These are phyloP conservation scores for Penicillium paxilli DNA, from an alignment of 495 filamentous ascomycete genomes.

Conservation along the genomic window DNA sequence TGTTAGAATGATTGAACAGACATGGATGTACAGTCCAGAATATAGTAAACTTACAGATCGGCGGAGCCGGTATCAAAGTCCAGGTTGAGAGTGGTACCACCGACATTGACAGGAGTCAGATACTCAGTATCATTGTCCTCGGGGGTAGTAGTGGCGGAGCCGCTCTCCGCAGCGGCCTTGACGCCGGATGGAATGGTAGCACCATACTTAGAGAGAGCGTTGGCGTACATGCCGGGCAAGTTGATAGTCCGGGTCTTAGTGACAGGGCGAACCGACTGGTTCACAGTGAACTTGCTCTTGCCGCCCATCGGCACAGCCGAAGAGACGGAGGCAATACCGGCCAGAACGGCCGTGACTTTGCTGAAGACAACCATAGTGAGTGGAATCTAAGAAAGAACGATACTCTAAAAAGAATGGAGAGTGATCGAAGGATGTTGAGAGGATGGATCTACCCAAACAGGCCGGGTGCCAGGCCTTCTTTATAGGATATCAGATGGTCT, in stretches of 20 bases:
- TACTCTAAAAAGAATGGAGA: conserved; percentile 10
- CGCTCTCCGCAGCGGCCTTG: conserved; percentile 45
- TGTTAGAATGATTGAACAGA: conserved; percentile 1
- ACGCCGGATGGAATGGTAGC: conserved; percentile 41
- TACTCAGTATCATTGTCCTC: conserved; percentile 62
- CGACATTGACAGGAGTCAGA: conserved; percentile 65
- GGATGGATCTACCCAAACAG: conserved; percentile 10
- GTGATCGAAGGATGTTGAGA: conserved; percentile 12
- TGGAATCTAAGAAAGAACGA: conserved; percentile 14
- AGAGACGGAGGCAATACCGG: conserved; percentile 32
- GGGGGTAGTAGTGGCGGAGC: conserved; percentile 53
- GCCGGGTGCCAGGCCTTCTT: conserved; percentile 18
- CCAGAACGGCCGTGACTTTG: conserved; percentile 32
- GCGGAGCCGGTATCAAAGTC: conserved; percentile 77
- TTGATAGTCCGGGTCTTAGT: conserved; percentile 34
- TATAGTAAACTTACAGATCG: conserved; percentile 59
- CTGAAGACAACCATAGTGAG: conserved; percentile 46
- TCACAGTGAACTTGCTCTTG: conserved; percentile 42
- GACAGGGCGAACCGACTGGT: conserved; percentile 31
- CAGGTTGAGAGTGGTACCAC: conserved; percentile 60
- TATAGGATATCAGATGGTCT: conserved; percentile 21
- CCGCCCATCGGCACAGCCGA: conserved; percentile 33
- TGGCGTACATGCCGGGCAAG: conserved; percentile 42
- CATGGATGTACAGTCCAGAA: neutral
- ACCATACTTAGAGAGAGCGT: conserved; percentile 45